Conservation (phyloP, 225 moss, liverwort and hornwort species). For the Neckera pumila region DNA sequence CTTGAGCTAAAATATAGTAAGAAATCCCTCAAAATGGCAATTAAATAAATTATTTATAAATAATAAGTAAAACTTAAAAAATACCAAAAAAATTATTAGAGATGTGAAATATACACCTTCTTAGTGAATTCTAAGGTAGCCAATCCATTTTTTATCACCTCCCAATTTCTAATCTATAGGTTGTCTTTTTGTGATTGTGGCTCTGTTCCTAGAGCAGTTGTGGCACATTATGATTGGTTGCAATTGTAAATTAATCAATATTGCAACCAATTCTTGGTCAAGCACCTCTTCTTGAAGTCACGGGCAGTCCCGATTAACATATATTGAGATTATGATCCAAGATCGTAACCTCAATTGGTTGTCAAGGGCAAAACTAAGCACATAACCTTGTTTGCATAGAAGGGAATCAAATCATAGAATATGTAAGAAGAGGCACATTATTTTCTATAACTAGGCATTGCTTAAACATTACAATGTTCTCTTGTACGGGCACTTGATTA, state of each 20-base stretch:
- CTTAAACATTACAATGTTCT: background rate
- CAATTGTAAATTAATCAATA: too few species aligned
- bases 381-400: background rate
- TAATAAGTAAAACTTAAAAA: too few species aligned
- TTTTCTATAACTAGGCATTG: background rate
- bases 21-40: too few species aligned
- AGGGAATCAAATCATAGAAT: background rate
- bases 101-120: background rate
- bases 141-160: too few species aligned
- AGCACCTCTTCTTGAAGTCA: background rate
- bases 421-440: background rate
- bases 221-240: too few species aligned
- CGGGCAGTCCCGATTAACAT: accelerated
- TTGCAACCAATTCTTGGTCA: too few species aligned
- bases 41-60: too few species aligned
- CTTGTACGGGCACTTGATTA: background rate
- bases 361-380: background rate
- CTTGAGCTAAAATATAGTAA: too few species aligned
- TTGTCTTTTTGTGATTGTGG: too few species aligned
- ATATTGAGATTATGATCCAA: background rate
- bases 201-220: too few species aligned
- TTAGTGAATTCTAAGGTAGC: too few species aligned
- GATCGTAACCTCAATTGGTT: background rate
- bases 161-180: too few species aligned
- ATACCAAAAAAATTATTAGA: accelerated